Conservation (phyloP, 768 basidiomycete genomes). For the Boletus reticulatus region DNA sequence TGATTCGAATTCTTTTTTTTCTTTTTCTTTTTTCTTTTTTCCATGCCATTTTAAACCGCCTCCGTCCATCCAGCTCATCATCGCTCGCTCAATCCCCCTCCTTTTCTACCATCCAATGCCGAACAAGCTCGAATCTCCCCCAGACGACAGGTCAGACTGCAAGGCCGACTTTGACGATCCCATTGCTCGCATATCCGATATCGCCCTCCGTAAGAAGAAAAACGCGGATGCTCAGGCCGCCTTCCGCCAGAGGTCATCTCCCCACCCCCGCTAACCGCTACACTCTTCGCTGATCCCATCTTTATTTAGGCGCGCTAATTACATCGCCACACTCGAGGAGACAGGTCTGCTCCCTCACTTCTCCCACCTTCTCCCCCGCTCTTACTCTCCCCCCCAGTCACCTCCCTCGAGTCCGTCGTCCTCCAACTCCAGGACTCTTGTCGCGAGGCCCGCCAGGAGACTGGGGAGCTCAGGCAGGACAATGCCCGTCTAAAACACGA, state of each 20-base stretch:
- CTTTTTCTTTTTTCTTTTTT: conserved; percentile 50
- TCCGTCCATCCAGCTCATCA: conserved; percentile 17
- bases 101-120: conserved; percentile 18
- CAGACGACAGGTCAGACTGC: conserved; percentile 37
- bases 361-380: conserved; percentile 5
- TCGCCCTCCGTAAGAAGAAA: conserved; percentile 80
- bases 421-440: conserved; percentile 81
- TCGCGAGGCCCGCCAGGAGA: conserved; percentile 62
- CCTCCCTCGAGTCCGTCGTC: conserved; percentile 82
- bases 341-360: conserved; percentile 45
- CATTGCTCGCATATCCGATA: conserved; percentile 52
- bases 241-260: conserved; percentile 58
- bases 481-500: conserved; percentile 63
- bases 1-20: conserved; percentile 57
- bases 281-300: conserved; percentile 21
- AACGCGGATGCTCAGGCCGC: conserved; percentile 89
- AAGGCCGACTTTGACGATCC: conserved; percentile 37
- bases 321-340: conserved; percentile 85
- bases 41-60: conserved; percentile 56
- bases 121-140: conserved; percentile 32
- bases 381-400: conserved; percentile 47
- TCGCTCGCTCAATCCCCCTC: not conserved
- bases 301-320: conserved; percentile 61
- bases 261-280: not conserved
- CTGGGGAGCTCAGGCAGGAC: conserved; percentile 61